Percentiles rank a stretch among this genome's conserved stretches.
Evolutionary conservation across 202 grass and related monocot genomes (phyloP).

Genomic region (Alloteropsis angusta): DNA sequence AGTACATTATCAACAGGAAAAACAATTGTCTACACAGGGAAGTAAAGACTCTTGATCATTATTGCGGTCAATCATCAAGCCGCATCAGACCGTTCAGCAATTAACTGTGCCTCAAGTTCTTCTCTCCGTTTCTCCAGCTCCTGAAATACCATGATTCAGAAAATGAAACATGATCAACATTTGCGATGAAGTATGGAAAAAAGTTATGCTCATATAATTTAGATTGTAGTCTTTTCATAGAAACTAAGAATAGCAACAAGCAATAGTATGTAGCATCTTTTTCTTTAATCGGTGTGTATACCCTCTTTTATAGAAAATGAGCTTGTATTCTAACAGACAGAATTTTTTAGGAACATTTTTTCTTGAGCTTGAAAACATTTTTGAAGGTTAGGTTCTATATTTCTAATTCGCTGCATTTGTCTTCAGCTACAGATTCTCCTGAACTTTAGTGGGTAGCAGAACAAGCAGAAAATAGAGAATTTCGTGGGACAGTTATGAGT

Average conservation of each 20-base stretch:
- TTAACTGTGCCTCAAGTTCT: conserved; percentile 69
- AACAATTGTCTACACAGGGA: neutral
- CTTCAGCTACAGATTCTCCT: neutral
- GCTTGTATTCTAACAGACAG: neutral
- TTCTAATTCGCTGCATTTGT: neutral
- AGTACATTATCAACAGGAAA: neutral
- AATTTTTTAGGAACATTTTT: neutral
- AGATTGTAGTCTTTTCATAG: neutral
- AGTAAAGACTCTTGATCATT: neutral
- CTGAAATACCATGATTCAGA: conserved; percentile 32
- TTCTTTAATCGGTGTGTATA: neutral
- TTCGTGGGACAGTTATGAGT: neutral
- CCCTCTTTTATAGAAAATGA: too few species aligned
- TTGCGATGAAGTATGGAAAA: neutral
- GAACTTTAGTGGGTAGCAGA: neutral
- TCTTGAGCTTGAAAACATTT: neutral
- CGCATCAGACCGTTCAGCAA: conserved; percentile 36
- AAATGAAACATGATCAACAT: neutral
- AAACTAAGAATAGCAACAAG: neutral
- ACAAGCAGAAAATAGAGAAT: neutral
- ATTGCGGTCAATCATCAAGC: conserved; percentile 17
- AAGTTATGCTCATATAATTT: neutral
- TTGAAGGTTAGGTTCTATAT: neutral
- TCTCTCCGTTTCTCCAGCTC: conserved; percentile 71
- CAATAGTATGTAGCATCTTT: neutral